Evolutionary conservation across 2,329 filamentous ascomycete species (phyloP), one percentile per base, ranked within the genome.

Genomic region (Basipetospora chlamydospora): DNA sequence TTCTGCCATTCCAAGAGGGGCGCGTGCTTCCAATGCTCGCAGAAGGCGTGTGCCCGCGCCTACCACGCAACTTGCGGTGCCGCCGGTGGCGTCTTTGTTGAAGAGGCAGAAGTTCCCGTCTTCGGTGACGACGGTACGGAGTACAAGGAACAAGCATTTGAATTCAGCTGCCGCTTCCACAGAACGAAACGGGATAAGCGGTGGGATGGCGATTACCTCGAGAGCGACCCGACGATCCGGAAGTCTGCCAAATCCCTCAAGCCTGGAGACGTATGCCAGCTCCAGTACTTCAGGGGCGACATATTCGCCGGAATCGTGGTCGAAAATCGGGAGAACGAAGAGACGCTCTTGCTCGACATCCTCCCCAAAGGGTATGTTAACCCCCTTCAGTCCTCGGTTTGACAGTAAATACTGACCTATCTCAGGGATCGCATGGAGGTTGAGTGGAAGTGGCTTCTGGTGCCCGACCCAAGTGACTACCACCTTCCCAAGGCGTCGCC

Each of bases 1-100:
- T 94, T 84, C 59, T 98, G 90, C 53, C 83, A 87, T 23, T 92
- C 86, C 22, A 92, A 90, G 56, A 82, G 81, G 39, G 90, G 90
- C n/a, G 85, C 85, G 12, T 95, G 88, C 59, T 92, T 98, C 60
- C 88, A 96, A 56, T 98, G 90, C 58, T 92, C 85, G 1, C 80
- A 85, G 47, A 88, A 87, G 63, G 96, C 94, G 55, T 98, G 90
- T 49, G 80, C 84, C 4, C 70, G 90, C 44, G 80, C 88, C 7
- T 98, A 95, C 57, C 90, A 98, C 54, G 83, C 88, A 12, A 96
- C 87, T 2, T 98, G 90, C 53, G 90, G 90, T 3, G 80, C 86
- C 6, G 78, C 88, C 16, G 88, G 87, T 25, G 90, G 90, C 39
- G 86, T 95, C 2, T 82, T 93, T 52, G 77, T 95, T 33, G 88